Percentiles rank a stretch among this genome's conserved stretches.
phyloP scores from a whole-genome alignment of 352 stramenopile genomes.

The Phytophthora gonapodyides region DNA sequence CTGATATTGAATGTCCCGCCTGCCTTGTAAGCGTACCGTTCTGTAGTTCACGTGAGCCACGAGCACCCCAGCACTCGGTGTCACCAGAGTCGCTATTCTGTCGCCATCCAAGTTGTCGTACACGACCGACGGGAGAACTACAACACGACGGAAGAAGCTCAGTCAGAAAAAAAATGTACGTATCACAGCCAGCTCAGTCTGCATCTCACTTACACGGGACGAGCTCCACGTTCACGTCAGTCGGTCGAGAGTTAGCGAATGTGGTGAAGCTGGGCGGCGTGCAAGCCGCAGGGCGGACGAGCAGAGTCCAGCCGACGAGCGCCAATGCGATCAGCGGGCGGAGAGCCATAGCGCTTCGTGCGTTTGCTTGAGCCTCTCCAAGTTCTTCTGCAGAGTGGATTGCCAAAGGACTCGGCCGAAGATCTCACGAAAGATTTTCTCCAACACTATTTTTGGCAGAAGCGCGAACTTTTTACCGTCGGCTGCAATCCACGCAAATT shows the following conservation, averaged over 20 bases:
- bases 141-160: not conserved
- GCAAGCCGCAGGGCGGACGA: not conserved
- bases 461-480: no score
- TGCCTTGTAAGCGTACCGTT: conserved; percentile 26
- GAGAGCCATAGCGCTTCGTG: conserved; percentile 5
- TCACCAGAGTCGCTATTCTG: conserved; percentile 41
- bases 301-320: conserved; percentile 14
- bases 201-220: conserved; percentile 20
- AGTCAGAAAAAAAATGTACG: not conserved
- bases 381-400: no score
- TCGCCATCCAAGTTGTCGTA: conserved; percentile 65
- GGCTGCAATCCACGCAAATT: no score
- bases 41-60: conserved; percentile 58
- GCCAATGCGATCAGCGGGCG: conserved; percentile 11
- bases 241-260: conserved; percentile 22
- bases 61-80: conserved; percentile 47
- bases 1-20: not conserved
- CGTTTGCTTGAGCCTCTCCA: no score
- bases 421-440: no score
- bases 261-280: conserved; percentile 16
- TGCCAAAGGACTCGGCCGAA: no score
- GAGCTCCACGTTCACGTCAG: conserved; percentile 28
- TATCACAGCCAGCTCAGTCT: not conserved
- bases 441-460: no score
- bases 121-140: conserved; percentile 52